Base-by-base conservation (phyloP, 805 yeast genomes). In the Candida manassasensis region DNA sequence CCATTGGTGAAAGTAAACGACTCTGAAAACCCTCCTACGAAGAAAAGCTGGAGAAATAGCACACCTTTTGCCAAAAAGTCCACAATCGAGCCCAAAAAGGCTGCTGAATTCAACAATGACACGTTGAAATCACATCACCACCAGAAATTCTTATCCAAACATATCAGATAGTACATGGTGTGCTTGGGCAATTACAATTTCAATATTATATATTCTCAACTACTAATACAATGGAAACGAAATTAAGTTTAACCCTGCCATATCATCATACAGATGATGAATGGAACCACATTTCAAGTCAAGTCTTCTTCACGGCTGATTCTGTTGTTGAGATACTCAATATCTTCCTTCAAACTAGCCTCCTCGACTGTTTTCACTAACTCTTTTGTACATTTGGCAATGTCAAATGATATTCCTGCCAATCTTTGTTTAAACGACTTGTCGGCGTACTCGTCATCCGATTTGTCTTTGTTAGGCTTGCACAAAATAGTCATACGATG, bases 361-460 rank as follows among this genome's bases (percentile, higher is more conserved):
- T 89, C 97, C 56, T 90, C 97, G 4, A 90, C 96, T 1, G 95
- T 85, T 63, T 89, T 89, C 14, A 90, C 97, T 53, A 90, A 72
- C 59, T 90, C 97, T 58, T 89, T 90, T 4, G 97, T 90, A 57
- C 95, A 84, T 60, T 90, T 88, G 16, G 97, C 97, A 62, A 90
- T 85, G 57, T 90, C 97, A 63, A 88, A 90, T 19, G 96, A 90
- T 47, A 89, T 83, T 2, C 97, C 97, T 0, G 97, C 97, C 45
- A 90, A 75, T 51, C 97, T 76, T 60, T 90, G 97, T 60, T 86
- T 86, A 65, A 87, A 82, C 48, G 84, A 84, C 57, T 84, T 83
- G 53, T 87, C 95, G 2, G 96, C 96, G 53, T 73, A 79, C 36
- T 80, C 85, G 22, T 52, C 61, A 44, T 79, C 84, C 27, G 60